Evolutionary conservation across 345 rosid species (phyloP), one percentile per base, ranked within the genome.

Genomic region (Trapa bicornis): DNA sequence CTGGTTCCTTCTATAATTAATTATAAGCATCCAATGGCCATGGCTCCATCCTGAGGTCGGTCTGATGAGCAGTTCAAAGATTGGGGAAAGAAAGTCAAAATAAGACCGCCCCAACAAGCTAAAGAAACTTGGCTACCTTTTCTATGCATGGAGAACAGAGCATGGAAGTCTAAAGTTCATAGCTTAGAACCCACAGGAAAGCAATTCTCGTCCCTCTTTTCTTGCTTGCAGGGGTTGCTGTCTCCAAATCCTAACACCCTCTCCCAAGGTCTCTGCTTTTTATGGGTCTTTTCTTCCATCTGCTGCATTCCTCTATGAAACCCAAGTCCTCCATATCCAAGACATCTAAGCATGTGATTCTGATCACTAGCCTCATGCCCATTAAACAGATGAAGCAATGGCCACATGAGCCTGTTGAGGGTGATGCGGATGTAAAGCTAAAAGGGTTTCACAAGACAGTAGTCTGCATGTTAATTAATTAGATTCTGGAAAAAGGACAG

Each of bases 91-190:
- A 58, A 79, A 79, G 73, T 77, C 74, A 74, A 74, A 74, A 74
- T 80, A 75, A 70, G 47, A 70, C 43, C 66, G 72, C 43, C 1
- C 43, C 43, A 76, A 65, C 64, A 70, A 77, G 78, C 80, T 72
- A 76, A 80, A 67, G 73, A 72, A 74, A 80, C 78, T 74, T 74
- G 64, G 75, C 56, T 61, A 54, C 38, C 56, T 37, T 32, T 71
- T 68, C 29, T 50, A 0, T 36, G 70, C 64, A 73, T 79, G 75
- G 77, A 76, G 68, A 66, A 71, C 58, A 73, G 80, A 76, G 82
- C 82, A 71, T 76, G 74, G 65, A 79, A 79, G 73, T 74, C 74
- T 72, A 76, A 79, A 67, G 71, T 14, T 32, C 66, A 47, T 15
- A 45, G 35, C 63, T 58, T 43, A 65, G 56, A 37, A 58, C 50